Conservation (phyloP, 768 basidiomycete genomes). For the Mycena rebaudengoi region DNA sequence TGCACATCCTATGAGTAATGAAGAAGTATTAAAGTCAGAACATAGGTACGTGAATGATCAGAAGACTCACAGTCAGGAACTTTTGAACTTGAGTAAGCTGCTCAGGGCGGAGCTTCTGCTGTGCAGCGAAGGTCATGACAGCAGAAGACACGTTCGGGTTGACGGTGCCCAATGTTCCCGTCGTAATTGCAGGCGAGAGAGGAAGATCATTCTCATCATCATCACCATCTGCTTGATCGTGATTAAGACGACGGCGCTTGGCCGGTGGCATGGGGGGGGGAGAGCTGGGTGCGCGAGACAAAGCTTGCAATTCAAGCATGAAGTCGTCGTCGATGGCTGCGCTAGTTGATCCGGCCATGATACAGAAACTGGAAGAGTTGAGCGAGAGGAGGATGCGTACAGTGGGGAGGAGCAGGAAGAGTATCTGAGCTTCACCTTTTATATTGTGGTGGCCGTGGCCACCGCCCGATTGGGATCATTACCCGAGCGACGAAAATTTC, state of each 20-base stretch:
- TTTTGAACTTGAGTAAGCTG: background rate
- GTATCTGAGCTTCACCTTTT: too few relatives aligned
- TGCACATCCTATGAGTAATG: background rate
- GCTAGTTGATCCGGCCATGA: too few relatives aligned
- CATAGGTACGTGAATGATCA: background rate
- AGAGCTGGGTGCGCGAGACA: too few relatives aligned
- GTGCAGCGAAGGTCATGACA: background rate
- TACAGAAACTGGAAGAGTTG: too few relatives aligned
- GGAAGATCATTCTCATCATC: background rate
- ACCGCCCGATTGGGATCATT: too few relatives aligned
- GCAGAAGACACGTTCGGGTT: background rate
- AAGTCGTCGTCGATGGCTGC: too few relatives aligned
- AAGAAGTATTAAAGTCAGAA: background rate
- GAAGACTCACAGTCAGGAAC: background rate
- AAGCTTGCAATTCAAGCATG: too few relatives aligned
- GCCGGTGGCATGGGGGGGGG: too few relatives aligned
- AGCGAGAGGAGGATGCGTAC: too few relatives aligned
- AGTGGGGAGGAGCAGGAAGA: too few relatives aligned
- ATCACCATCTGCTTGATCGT: background rate
- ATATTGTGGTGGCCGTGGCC: too few relatives aligned
- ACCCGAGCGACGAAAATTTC: background rate
- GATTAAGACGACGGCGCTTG: background rate
- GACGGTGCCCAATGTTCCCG: background rate
- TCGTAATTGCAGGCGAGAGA: background rate
- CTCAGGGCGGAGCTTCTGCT: constrained; percentile 1